Percentiles rank a stretch among this genome's conserved stretches.
phyloP scores from a whole-genome alignment of 2,329 filamentous ascomycete species.

The Microcera coccophila region DNA sequence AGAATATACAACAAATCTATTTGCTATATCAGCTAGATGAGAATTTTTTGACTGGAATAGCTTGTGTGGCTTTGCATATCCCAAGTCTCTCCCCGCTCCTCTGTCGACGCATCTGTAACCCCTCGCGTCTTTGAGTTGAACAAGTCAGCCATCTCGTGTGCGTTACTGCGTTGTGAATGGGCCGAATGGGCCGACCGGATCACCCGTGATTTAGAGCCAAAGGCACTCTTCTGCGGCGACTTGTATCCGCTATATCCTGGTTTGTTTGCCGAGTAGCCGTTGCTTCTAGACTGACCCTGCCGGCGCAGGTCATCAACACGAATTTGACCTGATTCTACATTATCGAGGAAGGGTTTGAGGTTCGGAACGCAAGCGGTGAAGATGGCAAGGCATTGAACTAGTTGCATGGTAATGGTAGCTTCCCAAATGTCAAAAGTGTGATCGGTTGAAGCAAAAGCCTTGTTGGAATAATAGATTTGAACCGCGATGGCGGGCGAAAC shows the following conservation, averaged over 20 bases:
- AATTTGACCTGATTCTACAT: conserved; percentile 28
- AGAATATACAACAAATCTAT: too few species aligned
- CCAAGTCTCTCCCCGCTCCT: conserved; percentile 12
- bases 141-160: conserved; percentile 16
- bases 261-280: conserved; percentile 19
- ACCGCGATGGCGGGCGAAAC: conserved; percentile 27
- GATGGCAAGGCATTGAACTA: conserved; percentile 28
- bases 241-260: conserved; percentile 17
- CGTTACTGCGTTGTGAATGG: conserved; percentile 10
- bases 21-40: conserved; percentile 29
- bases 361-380: conserved; percentile 27
- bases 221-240: conserved; percentile 13
- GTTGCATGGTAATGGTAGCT: conserved; percentile 20
- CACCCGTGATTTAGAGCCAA: conserved; percentile 12
- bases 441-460: conserved; percentile 20
- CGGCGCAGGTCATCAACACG: conserved; percentile 27
- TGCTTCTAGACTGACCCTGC: conserved; percentile 25
- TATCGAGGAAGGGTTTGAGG: conserved; percentile 30
- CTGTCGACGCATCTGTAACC: background rate
- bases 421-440: conserved; percentile 24
- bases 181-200: conserved; percentile 1
- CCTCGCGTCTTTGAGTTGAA: conserved; percentile 4
- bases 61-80: conserved; percentile 18
- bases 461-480: conserved; percentile 25
- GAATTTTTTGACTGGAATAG: conserved; percentile 27